Evolutionary conservation across 2,329 filamentous ascomycete species (phyloP).

Genomic region (Chaetomiaceae sp.): DNA sequence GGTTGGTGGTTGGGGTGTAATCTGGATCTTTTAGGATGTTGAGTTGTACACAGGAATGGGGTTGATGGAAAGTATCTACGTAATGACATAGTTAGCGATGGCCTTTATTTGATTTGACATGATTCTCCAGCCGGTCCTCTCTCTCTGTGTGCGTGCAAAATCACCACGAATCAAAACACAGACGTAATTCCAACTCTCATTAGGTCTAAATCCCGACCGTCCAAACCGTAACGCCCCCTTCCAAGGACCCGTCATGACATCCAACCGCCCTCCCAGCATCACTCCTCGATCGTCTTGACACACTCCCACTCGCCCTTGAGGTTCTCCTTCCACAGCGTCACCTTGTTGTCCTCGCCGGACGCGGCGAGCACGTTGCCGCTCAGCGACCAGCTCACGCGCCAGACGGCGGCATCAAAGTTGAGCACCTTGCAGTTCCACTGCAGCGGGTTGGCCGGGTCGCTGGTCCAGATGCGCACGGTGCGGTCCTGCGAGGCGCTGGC

Average conservation of each 20-base stretch:
- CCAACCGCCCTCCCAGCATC: constrained; percentile 23
- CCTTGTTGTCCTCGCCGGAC: constrained; percentile 91
- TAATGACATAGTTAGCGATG: not conserved
- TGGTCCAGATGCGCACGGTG: constrained; percentile 96
- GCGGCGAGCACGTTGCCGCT: constrained; percentile 95
- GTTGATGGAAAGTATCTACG: not conserved
- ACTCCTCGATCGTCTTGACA: constrained; percentile 94
- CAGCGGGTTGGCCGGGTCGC: constrained; percentile 57
- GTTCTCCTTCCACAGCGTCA: constrained; percentile 98
- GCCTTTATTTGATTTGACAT: too few species aligned
- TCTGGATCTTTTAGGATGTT: not conserved
- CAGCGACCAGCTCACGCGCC: constrained; percentile 96
- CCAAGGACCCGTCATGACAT: not conserved
- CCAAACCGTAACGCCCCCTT: constrained; percentile 16
- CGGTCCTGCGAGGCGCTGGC: constrained; percentile 94
- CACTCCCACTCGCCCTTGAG: constrained; percentile 94
- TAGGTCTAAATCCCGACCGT: constrained; percentile 13
- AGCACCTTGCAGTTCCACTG: constrained; percentile 85
- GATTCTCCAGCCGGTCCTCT: too few species aligned
- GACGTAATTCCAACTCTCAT: constrained; percentile 2
- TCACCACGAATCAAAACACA: not conserved
- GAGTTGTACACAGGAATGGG: too few species aligned
- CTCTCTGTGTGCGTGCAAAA: too few species aligned
- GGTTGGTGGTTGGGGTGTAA: constrained; percentile 16
- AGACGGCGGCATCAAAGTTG: constrained; percentile 82